These are phyloP conservation scores for Paramarasmius palmivorus DNA, from an alignment of 1,284 basidiomycete species.

Conservation along the genomic window DNA sequence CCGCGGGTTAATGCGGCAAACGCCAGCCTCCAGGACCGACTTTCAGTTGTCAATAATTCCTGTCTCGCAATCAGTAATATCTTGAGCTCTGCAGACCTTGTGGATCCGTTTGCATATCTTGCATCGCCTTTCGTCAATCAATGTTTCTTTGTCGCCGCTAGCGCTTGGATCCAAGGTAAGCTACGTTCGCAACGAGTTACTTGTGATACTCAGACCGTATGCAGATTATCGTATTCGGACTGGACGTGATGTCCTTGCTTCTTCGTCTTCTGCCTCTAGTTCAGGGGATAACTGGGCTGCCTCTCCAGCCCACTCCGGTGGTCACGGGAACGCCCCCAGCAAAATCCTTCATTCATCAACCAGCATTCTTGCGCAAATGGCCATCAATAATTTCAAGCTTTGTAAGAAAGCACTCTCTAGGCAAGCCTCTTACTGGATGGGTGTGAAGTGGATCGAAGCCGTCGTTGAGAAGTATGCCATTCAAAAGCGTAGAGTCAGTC, in stretches of 20 bases:
- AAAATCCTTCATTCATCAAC: conserved; percentile 11
- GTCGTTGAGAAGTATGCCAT: conserved; percentile 16
- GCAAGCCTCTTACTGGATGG: conserved; percentile 14
- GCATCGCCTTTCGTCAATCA: conserved; percentile 16
- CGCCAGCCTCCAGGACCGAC: conserved; percentile 12
- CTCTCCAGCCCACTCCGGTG: background rate
- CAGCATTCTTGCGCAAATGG: conserved; percentile 12
- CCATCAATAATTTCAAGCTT: conserved; percentile 13
- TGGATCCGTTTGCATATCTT: conserved; percentile 13
- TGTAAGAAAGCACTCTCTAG: conserved; percentile 14
- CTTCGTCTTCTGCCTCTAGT: background rate
- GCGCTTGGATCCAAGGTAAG: conserved; percentile 16
- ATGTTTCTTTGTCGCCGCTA: conserved; percentile 15
- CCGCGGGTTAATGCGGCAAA: conserved; percentile 12
- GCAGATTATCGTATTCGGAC: conserved; percentile 15
- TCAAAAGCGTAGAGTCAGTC: conserved; percentile 5
- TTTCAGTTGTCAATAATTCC: conserved; percentile 15
- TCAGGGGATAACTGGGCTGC: background rate
- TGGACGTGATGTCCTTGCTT: conserved; percentile 10
- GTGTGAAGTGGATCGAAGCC: conserved; percentile 14
- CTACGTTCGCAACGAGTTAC: background rate
- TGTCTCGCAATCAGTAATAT: conserved; percentile 14
- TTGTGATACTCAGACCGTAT: background rate
- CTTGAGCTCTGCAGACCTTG: conserved; percentile 12
- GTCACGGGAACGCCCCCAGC: background rate